A percentile compares a stretch with the other conserved stretches of the same genome.
Conservation (phyloP, 257 asterid species). For the Euphrasia confusa region DNA sequence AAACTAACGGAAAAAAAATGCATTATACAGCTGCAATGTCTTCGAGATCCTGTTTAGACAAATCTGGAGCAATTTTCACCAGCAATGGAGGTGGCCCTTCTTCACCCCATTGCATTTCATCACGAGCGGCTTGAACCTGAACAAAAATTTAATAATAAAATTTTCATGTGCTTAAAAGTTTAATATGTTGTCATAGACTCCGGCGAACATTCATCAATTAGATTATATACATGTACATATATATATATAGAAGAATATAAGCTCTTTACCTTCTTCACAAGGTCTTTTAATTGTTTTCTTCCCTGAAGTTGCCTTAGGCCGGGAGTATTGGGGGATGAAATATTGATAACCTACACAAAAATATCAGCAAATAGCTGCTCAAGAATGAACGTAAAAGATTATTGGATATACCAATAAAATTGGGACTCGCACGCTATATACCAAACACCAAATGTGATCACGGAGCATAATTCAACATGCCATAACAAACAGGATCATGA, state of each 20-base stretch:
- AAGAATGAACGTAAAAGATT: constrained; percentile 8
- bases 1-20: neutral
- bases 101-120: constrained; percentile 99
- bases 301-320: constrained; percentile 98
- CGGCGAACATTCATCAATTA: neutral
- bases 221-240: neutral
- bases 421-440: neutral
- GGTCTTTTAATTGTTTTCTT: constrained; percentile 92
- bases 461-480: constrained; percentile 2
- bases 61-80: constrained; percentile 94
- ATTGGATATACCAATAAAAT: neutral
- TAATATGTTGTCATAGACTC: neutral
- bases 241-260: constrained; percentile 1
- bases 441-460: constrained; percentile 5
- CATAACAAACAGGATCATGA: neutral
- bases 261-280: constrained; percentile 80
- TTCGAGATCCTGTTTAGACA: constrained; percentile 93
- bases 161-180: neutral
- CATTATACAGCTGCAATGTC: constrained; percentile 81
- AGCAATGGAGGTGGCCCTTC: constrained; percentile 98
- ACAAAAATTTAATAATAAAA: constrained; percentile 8
- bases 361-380: constrained; percentile 16
- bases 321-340: constrained; percentile 96
- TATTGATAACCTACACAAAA: constrained; percentile 65
- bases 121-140: constrained; percentile 97